A percentile compares a stretch with the other conserved stretches of the same genome.
These are phyloP conservation scores for Mytilinidion resinicola DNA, from an alignment of 495 filamentous ascomycete genomes.

Conservation along the genomic window DNA sequence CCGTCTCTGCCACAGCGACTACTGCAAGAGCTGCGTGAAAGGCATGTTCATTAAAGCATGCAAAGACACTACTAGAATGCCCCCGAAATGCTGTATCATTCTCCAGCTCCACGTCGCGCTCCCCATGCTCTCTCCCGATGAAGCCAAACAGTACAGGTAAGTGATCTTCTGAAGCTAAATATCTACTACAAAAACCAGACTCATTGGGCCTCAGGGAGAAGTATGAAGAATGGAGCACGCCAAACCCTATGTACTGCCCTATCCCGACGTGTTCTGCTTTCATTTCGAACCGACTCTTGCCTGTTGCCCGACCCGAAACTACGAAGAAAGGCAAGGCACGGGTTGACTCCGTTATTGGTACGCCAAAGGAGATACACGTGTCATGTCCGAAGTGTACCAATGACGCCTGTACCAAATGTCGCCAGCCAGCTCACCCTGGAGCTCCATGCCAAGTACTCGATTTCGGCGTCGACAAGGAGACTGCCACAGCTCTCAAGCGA, in stretches of 20 bases:
- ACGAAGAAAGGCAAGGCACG: constrained; percentile 16
- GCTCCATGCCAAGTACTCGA: constrained; percentile 17
- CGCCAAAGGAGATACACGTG: constrained; percentile 6
- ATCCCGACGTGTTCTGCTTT: constrained; percentile 31
- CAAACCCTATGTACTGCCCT: constrained; percentile 33
- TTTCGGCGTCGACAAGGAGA: constrained; percentile 23
- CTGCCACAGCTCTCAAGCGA: constrained; percentile 21
- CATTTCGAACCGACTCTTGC: constrained; percentile 27
- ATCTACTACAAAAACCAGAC: background rate
- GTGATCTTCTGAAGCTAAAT: background rate
- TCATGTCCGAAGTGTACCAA: constrained; percentile 29
- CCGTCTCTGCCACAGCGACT: constrained; percentile 20
- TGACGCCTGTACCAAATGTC: constrained; percentile 27
- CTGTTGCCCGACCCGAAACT: background rate
- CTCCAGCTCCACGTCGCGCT: constrained; percentile 26
- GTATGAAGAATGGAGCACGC: constrained; percentile 33
- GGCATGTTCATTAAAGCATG: constrained; percentile 30
- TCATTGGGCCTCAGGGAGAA: constrained; percentile 3
- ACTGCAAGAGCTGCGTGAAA: constrained; percentile 27
- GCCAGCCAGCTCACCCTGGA: constrained; percentile 20
- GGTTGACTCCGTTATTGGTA: constrained; percentile 14
- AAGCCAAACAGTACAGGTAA: constrained; percentile 19
- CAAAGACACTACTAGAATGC: constrained; percentile 28
- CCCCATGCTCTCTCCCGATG: constrained; percentile 16
- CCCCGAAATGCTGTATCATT: constrained; percentile 29